Conservation (phyloP, 305 asterid species). For the Rubia occidens region DNA sequence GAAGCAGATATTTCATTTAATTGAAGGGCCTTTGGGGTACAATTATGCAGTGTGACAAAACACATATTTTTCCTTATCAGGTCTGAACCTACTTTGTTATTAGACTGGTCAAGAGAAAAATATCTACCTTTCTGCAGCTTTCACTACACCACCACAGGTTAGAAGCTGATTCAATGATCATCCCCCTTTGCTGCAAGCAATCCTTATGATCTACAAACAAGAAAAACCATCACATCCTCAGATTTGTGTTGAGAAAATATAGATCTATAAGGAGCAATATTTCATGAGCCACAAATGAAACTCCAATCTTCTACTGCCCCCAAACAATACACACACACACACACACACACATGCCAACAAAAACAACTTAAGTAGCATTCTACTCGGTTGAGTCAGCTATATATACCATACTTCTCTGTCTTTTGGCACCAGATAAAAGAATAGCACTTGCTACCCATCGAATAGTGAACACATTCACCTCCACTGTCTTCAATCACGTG, state of each 20-base stretch:
- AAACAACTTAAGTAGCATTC: no score
- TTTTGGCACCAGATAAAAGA: not conserved
- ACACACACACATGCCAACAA: not conserved
- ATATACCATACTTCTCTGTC: no score
- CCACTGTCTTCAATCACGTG: not conserved
- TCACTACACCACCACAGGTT: constrained; percentile 78
- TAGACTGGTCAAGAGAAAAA: constrained; percentile 15
- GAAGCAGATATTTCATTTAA: not conserved
- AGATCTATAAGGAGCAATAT: not conserved
- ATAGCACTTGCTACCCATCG: not conserved
- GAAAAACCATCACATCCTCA: constrained; percentile 21
- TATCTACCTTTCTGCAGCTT: constrained; percentile 61
- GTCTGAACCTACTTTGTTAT: not conserved
- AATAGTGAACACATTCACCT: not conserved
- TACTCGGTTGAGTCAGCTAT: no score
- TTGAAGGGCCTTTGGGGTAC: not conserved
- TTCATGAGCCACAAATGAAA: not conserved
- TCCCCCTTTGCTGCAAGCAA: constrained; percentile 46
- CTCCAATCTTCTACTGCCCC: not conserved
- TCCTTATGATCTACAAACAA: constrained; percentile 64
- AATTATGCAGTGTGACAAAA: not conserved
- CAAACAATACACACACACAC: not conserved
- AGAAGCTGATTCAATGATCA: constrained; percentile 32
- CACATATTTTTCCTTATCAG: not conserved
- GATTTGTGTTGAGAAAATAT: constrained; percentile 1